Evolutionary conservation across 352 stramenopile species (phyloP), one percentile per base, ranked within the genome.

Genomic region (Phytopythium aichiense): DNA sequence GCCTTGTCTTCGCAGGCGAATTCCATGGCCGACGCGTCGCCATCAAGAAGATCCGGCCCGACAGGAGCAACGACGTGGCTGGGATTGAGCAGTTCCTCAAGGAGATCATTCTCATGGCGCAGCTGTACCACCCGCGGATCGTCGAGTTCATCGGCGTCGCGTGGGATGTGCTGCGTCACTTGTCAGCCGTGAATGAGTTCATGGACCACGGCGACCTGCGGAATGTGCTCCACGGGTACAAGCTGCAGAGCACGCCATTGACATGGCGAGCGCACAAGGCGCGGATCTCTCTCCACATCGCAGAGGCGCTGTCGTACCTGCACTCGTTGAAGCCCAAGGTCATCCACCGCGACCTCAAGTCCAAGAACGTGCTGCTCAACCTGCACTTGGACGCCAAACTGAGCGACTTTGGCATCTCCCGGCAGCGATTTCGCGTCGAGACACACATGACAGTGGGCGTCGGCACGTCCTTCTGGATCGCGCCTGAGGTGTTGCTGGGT

Each of bases 141-240:
- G 69, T 73, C 30, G 66, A 76, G 54, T 73, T 73, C 57, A 65
- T 76, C 43, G 69, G 69, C 4, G 66, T 73, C 20, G 63, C 60
- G 4, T 73, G 69, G 69, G 79, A 87, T 50, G 69, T 58, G 5
- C 62, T 87, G 7, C 68, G 67, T 2, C 75, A 88, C 40, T 28
- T 90, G 1, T 72, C 66, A n/a, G 71, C 73, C 1, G 77, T 90
- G 7, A 87, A 71, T 1, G 81, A 91, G 69, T 82, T 77, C 43
- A 88, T 91, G 81, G 77, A 37, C 31, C 31, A 37, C 31, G 31
- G 31, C 31, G 31, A 37, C 31, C 9, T 37, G 31, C 31, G 31
- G 31, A 37, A 37, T 9, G 31, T 37, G 31, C 31, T 37, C 31
- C 31, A 37, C 31, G 31, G 31, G 31, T 37, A 37, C 31, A 37